These are phyloP conservation scores for Globisporangium rhizosaccharum DNA, from an alignment of 352 stramenopile species.

Conservation along the genomic window DNA sequence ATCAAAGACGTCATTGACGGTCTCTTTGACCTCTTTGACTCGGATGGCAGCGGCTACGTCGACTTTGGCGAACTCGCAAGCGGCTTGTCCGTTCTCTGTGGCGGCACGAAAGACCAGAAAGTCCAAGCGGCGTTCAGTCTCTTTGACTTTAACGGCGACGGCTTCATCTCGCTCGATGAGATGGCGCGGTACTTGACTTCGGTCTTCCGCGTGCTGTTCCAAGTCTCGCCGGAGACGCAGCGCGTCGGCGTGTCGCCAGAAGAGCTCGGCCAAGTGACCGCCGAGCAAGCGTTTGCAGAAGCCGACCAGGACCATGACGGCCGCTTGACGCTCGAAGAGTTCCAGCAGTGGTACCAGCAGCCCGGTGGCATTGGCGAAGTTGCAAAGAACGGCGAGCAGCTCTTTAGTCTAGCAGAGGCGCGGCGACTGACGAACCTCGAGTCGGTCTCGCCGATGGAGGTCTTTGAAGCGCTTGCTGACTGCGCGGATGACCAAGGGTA, in stretches of 20 bases:
- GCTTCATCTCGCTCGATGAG: conserved; percentile 82
- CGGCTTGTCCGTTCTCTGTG: conserved; percentile 77
- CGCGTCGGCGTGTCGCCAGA: conserved; percentile 60
- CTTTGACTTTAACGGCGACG: conserved; percentile 88
- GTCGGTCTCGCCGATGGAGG: conserved; percentile 63
- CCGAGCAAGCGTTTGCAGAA: conserved; percentile 71
- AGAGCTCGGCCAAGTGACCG: conserved; percentile 74
- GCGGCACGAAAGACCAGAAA: conserved; percentile 83
- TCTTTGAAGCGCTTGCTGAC: conserved; percentile 71
- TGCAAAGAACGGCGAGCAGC: conserved; percentile 71
- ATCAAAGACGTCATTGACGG: conserved; percentile 54
- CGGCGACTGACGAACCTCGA: conserved; percentile 73
- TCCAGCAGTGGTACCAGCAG: conserved; percentile 82
- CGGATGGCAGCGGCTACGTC: conserved; percentile 60
- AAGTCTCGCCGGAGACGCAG: conserved; percentile 64
- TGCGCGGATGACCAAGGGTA: conserved; percentile 66
- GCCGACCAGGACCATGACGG: conserved; percentile 68
- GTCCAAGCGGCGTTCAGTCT: conserved; percentile 79
- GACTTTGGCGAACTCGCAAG: conserved; percentile 83
- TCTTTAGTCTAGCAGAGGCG: conserved; percentile 71
- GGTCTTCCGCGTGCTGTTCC: conserved; percentile 83
- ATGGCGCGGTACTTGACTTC: conserved; percentile 87
- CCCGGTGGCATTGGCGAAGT: conserved; percentile 65
- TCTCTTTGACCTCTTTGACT: conserved; percentile 82
- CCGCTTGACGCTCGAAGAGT: conserved; percentile 77